Evolutionary conservation across 2,329 filamentous ascomycete species (phyloP).

Genomic region (Myrmaecium sp.): DNA sequence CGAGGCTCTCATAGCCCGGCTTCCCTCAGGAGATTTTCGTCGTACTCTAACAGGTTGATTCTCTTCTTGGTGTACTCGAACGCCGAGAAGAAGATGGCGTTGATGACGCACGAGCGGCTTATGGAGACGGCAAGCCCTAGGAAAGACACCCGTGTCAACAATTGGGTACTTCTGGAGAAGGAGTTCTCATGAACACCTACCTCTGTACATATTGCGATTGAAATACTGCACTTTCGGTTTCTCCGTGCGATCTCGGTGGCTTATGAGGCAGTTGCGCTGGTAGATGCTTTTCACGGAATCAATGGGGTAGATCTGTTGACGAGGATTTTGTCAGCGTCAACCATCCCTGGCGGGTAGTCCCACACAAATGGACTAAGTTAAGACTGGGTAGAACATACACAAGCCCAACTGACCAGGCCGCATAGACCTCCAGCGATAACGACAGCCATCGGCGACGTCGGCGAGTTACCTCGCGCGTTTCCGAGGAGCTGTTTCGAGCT

Average conservation of each 20-base stretch:
- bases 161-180: not conserved
- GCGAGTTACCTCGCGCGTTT: conserved; percentile 53
- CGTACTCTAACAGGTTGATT: conserved; percentile 26
- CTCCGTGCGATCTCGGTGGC: conserved; percentile 38
- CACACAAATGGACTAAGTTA: not conserved
- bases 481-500: conserved; percentile 69
- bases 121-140: conserved; percentile 58
- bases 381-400: conserved; percentile 33
- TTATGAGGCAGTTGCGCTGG: conserved; percentile 62
- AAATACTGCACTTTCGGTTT: conserved; percentile 62
- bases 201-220: conserved; percentile 63
- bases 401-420: conserved; percentile 71
- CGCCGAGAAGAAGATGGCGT: conserved; percentile 78
- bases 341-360: not conserved
- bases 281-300: conserved; percentile 77
- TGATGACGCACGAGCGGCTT: conserved; percentile 64
- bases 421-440: conserved; percentile 65
- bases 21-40: conserved; percentile 13
- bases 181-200: conserved; percentile 20
- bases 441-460: conserved; percentile 66
- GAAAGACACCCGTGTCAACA: not conserved
- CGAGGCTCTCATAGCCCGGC: conserved; percentile 3
- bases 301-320: conserved; percentile 43
- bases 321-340: conserved; percentile 2
- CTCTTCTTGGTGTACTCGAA: conserved; percentile 65